These are phyloP conservation scores for Chaetomidium leptoderma DNA, from an alignment of 495 filamentous ascomycete genomes.

Conservation along the genomic window DNA sequence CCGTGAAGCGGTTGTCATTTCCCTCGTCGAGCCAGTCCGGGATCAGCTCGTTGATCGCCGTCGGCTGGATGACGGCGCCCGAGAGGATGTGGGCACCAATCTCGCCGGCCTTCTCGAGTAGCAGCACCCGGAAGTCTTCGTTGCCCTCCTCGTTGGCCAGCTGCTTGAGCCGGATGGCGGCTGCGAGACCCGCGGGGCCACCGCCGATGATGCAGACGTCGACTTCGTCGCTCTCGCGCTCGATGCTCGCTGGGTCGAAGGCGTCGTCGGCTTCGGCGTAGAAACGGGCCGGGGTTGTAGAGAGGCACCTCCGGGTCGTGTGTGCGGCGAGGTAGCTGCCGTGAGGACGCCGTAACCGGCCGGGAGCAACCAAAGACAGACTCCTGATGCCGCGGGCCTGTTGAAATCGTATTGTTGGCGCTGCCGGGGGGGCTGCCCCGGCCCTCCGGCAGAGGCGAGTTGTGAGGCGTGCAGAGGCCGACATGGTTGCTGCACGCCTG, in stretches of 20 bases:
- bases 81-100: constrained; percentile 93
- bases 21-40: constrained; percentile 89
- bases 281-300: constrained; percentile 47
- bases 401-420: constrained; percentile 11
- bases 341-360: constrained; percentile 11
- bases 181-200: constrained; percentile 85
- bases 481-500: constrained; percentile 23
- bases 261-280: constrained; percentile 51
- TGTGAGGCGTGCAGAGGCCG: constrained; percentile 29
- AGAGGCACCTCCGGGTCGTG: constrained; percentile 16
- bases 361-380: constrained; percentile 17
- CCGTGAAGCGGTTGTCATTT: constrained; percentile 78
- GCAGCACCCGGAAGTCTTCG: constrained; percentile 86
- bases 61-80: constrained; percentile 90
- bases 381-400: constrained; percentile 17
- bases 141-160: constrained; percentile 93
- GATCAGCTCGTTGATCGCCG: constrained; percentile 81
- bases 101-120: constrained; percentile 95
- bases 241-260: constrained; percentile 68
- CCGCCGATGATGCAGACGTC: constrained; percentile 97
- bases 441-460: constrained; percentile 30
- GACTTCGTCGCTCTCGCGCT: constrained; percentile 87
- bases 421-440: constrained; percentile 11
- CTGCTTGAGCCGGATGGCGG: constrained; percentile 93
- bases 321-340: constrained; percentile 5